A percentile compares a stretch with the other conserved stretches of the same genome.
Conservation (phyloP, 2,329 filamentous ascomycete species). For the Hypoxylon sp. region DNA sequence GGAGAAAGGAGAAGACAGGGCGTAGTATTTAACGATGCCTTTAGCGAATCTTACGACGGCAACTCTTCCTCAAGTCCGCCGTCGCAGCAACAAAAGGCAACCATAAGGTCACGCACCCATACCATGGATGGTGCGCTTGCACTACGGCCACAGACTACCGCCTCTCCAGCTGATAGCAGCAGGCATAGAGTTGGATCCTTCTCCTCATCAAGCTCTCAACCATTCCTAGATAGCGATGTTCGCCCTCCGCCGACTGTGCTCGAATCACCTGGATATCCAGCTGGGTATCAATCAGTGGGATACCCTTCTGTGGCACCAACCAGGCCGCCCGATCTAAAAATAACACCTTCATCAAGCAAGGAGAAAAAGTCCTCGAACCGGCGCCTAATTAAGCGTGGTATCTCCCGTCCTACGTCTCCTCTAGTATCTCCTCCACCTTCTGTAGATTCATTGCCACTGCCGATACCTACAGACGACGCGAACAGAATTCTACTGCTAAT, state of each 20-base stretch:
- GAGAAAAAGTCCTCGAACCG: constrained; percentile 66
- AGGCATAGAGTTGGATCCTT: constrained; percentile 79
- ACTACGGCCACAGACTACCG: constrained; percentile 61
- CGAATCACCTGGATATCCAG: constrained; percentile 53
- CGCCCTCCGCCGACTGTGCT: constrained; percentile 59
- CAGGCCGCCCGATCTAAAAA: constrained; percentile 57
- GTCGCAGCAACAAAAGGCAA: constrained; percentile 55
- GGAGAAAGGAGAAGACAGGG: constrained; percentile 68
- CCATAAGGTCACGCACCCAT: constrained; percentile 68
- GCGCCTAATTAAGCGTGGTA: constrained; percentile 69
- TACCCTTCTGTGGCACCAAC: constrained; percentile 59
- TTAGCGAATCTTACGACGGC: constrained; percentile 66
- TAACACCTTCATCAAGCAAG: constrained; percentile 54
- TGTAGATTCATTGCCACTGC: constrained; percentile 71
- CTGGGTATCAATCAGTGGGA: constrained; percentile 46
- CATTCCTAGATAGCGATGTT: constrained; percentile 63
- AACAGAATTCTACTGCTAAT: constrained; percentile 81
- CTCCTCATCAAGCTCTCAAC: constrained; percentile 72
- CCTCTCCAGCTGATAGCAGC: constrained; percentile 65
- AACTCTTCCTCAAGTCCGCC: constrained; percentile 60
- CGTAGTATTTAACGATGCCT: constrained; percentile 72
- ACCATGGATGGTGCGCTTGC: constrained; percentile 68
- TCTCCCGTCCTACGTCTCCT: constrained; percentile 72
- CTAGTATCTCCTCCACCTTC: constrained; percentile 68
- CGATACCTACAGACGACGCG: constrained; percentile 75